Percentiles rank a stretch among this genome's conserved stretches.
phyloP scores from a whole-genome alignment of 495 filamentous ascomycete genomes.

The Hypoxylon perforatum region DNA sequence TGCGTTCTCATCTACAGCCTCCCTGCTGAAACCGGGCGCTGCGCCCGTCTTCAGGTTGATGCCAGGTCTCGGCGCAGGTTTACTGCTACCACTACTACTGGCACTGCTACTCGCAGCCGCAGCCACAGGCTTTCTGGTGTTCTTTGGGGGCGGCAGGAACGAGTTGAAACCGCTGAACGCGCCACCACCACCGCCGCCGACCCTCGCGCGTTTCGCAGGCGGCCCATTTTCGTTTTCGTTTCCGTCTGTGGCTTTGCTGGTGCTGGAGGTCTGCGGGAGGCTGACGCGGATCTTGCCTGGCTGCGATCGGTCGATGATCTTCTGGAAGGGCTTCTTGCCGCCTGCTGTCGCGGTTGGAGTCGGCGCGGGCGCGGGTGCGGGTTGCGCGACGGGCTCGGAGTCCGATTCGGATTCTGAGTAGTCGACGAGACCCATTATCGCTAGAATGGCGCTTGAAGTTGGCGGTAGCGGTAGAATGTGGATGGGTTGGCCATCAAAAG shows the following conservation, averaged over 20 bases:
- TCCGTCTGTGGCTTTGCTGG: constrained; percentile 34
- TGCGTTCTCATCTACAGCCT: constrained; percentile 45
- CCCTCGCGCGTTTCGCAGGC: constrained; percentile 75
- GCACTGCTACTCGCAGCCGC: no score
- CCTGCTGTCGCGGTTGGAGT: constrained; percentile 47
- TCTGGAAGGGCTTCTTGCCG: constrained; percentile 69
- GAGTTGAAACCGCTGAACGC: constrained; percentile 82
- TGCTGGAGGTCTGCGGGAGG: constrained; percentile 63
- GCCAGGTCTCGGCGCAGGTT: constrained; percentile 54
- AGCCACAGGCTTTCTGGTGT: constrained; percentile 49
- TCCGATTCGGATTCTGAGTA: constrained; percentile 86
- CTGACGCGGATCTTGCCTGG: constrained; percentile 84
- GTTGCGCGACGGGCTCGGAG: constrained; percentile 69
- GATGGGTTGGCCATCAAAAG: constrained; percentile 8
- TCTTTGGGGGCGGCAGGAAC: constrained; percentile 88
- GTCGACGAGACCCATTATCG: constrained; percentile 77
- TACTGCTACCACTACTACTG: constrained; percentile 43
- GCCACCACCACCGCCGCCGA: constrained; percentile 55
- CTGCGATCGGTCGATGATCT: constrained; percentile 81
- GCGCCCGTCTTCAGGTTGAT: constrained; percentile 84
- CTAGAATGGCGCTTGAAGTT: background rate
- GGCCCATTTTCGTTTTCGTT: constrained; percentile 67
- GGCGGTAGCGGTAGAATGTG: background rate
- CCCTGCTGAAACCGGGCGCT: constrained; percentile 78
- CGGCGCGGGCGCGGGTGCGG: constrained; percentile 39